Evolutionary conservation across 1,139 yeast genomes (phyloP).

Genomic region (Hemisphaericaspora subhashii): DNA sequence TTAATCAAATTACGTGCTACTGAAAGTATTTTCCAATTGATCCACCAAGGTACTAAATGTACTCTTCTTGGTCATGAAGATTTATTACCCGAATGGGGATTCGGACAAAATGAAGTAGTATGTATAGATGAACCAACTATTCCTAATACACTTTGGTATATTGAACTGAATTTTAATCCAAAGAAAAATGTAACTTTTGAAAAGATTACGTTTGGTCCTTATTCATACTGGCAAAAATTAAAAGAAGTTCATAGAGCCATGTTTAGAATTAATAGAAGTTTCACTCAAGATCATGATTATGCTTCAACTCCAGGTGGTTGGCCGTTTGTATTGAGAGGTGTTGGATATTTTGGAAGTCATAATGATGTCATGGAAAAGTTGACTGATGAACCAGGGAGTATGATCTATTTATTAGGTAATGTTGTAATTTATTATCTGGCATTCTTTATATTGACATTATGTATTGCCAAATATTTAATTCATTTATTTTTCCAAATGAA

Average conservation of each 20-base stretch:
- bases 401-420: constrained; percentile 40
- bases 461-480: constrained; percentile 21
- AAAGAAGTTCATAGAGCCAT: constrained; percentile 38
- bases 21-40: constrained; percentile 56
- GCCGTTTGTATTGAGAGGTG: constrained; percentile 40
- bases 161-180: constrained; percentile 65
- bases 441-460: constrained; percentile 21
- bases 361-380: constrained; percentile 18
- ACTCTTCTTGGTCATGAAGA: constrained; percentile 60
- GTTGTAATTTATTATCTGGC: constrained; percentile 32
- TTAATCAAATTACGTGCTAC: constrained; percentile 48
- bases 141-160: constrained; percentile 61
- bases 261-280: constrained; percentile 28
- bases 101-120: constrained; percentile 70
- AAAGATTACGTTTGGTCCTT: constrained; percentile 23
- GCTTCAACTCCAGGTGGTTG: constrained; percentile 37
- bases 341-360: constrained; percentile 27
- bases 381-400: constrained; percentile 27
- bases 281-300: constrained; percentile 28
- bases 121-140: constrained; percentile 67
- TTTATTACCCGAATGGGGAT: constrained; percentile 69
- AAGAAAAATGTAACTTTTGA: constrained; percentile 26
- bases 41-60: constrained; percentile 62
- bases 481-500: constrained; percentile 28
- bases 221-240: constrained; percentile 30